Base-by-base conservation (phyloP, 2,329 filamentous ascomycete genomes). In the Colletotrichum musae region DNA sequence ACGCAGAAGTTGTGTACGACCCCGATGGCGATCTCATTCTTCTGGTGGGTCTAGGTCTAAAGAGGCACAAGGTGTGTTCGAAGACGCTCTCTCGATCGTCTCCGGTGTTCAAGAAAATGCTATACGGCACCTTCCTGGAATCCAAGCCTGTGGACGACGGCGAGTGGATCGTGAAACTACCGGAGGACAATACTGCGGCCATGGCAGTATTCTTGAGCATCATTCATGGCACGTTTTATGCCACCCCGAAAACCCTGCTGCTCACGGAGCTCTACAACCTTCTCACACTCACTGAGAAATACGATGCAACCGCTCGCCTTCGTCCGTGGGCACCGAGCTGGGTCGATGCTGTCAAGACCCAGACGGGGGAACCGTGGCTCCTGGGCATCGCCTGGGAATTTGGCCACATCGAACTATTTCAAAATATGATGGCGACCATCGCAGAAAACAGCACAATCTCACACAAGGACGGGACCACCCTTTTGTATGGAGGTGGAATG, bases 181-280 rank as follows among this genome's bases (percentile, higher is more conserved):
- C 78, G 0, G 75, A 78, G 2, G 79, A 81, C 61, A 73, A 75
- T 7, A 74, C 74, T 0, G 65, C 68, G 18, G 69, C 77, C 2
- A 71, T 80, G 48, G 54, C 72, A 3, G 68, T 76, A 10, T 72
- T 80, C 6, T 64, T 80, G 18, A 68, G 75, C 47, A 79, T 81
- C 39, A 71, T 74, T 7, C 79, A 81, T 58, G 73, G 72, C 28
- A 67, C 73, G 2, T 50, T 59, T 28, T 6, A 50, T 7, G 12
- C 2, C 24, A 24, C 21, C 4, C 57, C 57, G 2, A 12, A 59
- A 4, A 39, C 16, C 26, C 1, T 48, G 6, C 6, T 10, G 9
- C 16, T 48, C 1, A 16, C 7, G 28, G 39, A 18, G 5, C 45
- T 59, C 3, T 50, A 59, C 28, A n/a, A 24, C 6, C 26, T 59